phyloP scores from a whole-genome alignment of 192 early-diverging fungal genomes.

The Backusella macrospora region DNA sequence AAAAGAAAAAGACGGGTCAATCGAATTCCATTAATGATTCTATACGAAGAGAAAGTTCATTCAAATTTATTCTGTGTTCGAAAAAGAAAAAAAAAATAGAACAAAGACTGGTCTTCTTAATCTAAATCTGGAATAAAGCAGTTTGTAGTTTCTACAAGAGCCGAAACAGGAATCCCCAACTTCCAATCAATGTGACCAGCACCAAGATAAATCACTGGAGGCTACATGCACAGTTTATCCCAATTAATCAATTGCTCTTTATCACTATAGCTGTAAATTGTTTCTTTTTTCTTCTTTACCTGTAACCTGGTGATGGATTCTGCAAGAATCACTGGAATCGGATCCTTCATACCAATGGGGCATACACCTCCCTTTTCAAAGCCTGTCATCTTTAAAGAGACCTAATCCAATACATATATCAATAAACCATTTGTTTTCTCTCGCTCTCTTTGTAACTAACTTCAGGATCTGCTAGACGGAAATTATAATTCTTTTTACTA shows the following conservation, averaged over 20 bases:
- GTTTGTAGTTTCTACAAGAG: conserved; percentile 49
- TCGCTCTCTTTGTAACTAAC: conserved; percentile 17
- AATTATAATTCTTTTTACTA: conserved; percentile 79
- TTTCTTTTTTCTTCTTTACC: not conserved
- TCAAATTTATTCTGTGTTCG: not conserved
- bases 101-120: not conserved
- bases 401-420: conserved; percentile 26
- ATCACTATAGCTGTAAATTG: not conserved
- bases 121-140: conserved; percentile 21
- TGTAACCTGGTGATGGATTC: conserved; percentile 28
- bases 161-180: conserved; percentile 62
- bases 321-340: conserved; percentile 70
- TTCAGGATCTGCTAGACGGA: conserved; percentile 69
- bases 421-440: not conserved
- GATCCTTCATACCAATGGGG: not conserved
- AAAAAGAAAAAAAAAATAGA: not conserved
- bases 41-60: no score
- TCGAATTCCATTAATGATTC: no score
- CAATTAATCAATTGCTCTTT: not conserved
- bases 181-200: conserved; percentile 89
- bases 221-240: conserved; percentile 26
- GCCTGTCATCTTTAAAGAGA: conserved; percentile 72
- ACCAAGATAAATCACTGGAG: conserved; percentile 75
- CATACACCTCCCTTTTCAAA: conserved; percentile 26
- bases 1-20: no score